Evolutionary conservation across 768 basidiomycete species (phyloP), one percentile per base, ranked within the genome.

Genomic region (Cystoderma amianthinum): DNA sequence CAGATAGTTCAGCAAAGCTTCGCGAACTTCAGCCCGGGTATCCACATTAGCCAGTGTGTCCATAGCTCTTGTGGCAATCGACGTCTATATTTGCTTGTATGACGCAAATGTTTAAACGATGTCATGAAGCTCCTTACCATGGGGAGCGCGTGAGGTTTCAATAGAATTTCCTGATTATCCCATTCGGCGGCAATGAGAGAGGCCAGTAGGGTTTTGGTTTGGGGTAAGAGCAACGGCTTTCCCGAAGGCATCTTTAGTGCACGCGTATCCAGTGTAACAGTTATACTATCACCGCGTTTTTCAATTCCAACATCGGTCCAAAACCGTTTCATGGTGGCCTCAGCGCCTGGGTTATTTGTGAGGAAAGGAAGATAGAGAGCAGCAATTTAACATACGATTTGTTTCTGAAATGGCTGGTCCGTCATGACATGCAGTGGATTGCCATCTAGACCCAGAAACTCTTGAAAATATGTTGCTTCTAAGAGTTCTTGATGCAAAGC

Each of bases 241-340:
- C 94, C 94, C 0, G 69, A 73, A 0, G 94, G 92, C 10, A 95
- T 98, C 60, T 89, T 95, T 43, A 99, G 70, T 1, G 86, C 68
- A 24, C 90, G 79, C 49, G 75, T 76, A 65, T 96, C 94, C 38
- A 97, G 70, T 3, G 82, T 88, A 21, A 96, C 70, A 3, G 70
- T 63, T 43, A 80, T 63, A 22, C 63, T 60, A 45, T 74, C 67
- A 4, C 63, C 68, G 46, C 72, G 73, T 42, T 70, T 62, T 47
- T 85, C 79, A 41, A 97, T 68, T 13, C 76, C 76, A n/a, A 94
- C 96, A 0, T 75, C 76, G 56, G 92, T 93, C 96, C 96, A 99
- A 58, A 98, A 98, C 18, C 96, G 72, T 49, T 85, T 84, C 60
- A 89, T 68, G 1, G 89, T 86, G 28, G 79, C 76, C 61, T 96